Evolutionary conservation across 441 rosid genomes (phyloP), one percentile per base, ranked within the genome.

Genomic region (Gossypium gossypioides): DNA sequence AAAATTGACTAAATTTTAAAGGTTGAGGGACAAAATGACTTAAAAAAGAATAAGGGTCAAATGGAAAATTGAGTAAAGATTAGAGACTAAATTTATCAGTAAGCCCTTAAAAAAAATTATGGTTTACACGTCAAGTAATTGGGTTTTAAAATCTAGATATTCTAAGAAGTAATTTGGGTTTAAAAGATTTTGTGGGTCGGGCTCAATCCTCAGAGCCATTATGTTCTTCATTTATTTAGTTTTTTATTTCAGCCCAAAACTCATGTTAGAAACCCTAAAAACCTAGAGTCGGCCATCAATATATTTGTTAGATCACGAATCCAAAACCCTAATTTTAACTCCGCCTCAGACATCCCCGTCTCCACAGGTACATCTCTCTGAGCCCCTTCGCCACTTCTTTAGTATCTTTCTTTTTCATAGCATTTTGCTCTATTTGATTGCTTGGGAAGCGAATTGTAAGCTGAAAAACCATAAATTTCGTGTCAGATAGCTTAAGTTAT

Each of bases 261-360:
- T 37, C 40, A 56, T 10, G 27, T 22, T 57, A 22, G 15, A 22
- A 59, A 27, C 40, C 64, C 40, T 57, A 57, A 25, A 24, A 57
- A 25, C 7, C 18, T 13, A 58, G 63, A 6, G 7, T 4, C 5
- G 1, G 40, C 18, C 6, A n/a, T 58, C 63, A 13, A 25, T 58
- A 59, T 27, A 59, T 59, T 13, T 59, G 10, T 27, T 25, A 27
- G 15, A 29, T 29, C 19, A 59, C 19, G 19, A 71, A 48, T 68
- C 37, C 59, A 19, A 70, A 81, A 73, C 83, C 84, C 85, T 80
- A 78, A 6, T 24, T 60, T 1, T 13, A 5, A 0, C 9, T 42
- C 48, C 62, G 54, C 70, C 55, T 62, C 72, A 10, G 78, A 42
- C 73, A 66, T 25, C 60, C 6, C n/a, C 1, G 68, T 66, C 44